Base-by-base conservation (phyloP, 129 eudicot genomes). In the Escallonia herrerae region DNA sequence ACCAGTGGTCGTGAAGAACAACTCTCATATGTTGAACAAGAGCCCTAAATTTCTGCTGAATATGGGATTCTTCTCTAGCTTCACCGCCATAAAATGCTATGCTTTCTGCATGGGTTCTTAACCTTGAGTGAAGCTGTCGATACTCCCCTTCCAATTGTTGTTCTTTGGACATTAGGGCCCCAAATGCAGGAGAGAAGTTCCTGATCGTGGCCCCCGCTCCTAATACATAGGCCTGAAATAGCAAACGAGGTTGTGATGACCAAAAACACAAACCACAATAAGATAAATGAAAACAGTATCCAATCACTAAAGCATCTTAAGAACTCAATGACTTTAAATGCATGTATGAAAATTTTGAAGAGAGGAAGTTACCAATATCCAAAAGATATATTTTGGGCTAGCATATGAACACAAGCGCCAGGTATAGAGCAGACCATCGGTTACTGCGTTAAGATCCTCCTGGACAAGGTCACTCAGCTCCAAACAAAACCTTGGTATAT, bases 381-480 rank as follows among this genome's bases (percentile, higher is more conserved):
- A 94, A 50, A 94, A 70, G 57, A 94, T 72, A 79, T 94, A 94
- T 76, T 94, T 94, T 4, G 99, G 99, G 74, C 99, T 94, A 41
- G 99, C 99, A 80, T 94, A 94, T 57, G 99, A 94, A 78, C 99
- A 94, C 40, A 94, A 74, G 65, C 99, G 99, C 99, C 99, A 94
- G 7, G 97, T 82, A 72, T 94, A 94, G 40, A 89, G 83, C 56
- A 94, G 60, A 50, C 93, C 99, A 79, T 94, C 99, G 42, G 95
- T 80, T 71, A 94, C 95, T 62, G 97, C 99, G 57, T 76, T 82
- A 15, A 94, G 93, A 80, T 94, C 99, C 80, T 94, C 99, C 70
- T 94, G 99, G 69, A 94, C 90, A 80, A 94, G 97, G 71, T 94
- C 99, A 79, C 99, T 94, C 80, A 94, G 75, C 65, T 94, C 99